Evolutionary conservation across 202 grass and related monocot genomes (phyloP), one percentile per base, ranked within the genome.

Genomic region (Dendrocalamus latiflorus): DNA sequence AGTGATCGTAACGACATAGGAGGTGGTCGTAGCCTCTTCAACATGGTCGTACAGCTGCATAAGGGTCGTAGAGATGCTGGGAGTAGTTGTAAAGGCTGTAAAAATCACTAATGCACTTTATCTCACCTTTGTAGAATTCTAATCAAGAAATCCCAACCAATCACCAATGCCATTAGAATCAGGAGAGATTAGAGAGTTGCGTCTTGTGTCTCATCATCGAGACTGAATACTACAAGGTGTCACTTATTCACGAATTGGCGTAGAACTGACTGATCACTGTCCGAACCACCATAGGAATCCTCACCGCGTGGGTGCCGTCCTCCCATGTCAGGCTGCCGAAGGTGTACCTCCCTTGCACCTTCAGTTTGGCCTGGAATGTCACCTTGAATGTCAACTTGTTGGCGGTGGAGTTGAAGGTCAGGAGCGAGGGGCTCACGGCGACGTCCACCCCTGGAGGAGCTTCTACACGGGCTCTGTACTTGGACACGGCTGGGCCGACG

Each of bases 241-340:
- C 77, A 36, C 41, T 38, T 37, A 49, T 21, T 94, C 80, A 98
- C 24, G 91, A 81, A 63, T 93, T 89, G n/a, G 70, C 83, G 43
- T 90, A 84, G 83, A 98, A 95, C 70, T 85, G 75, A 74, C 83
- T 84, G 42, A 90, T 84, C 59, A 95, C 38, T 7, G 83, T 87
- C 77, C 96, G 67, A 81, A 93, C 89, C 9, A 82, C 89, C 38
- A 98, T 69, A 21, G 96, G 96, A 20, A 93, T 95, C 77, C 88
- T 91, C 83, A 95, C 96, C 1, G 30, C 72, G 76, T 91, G 93
- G 39, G 83, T 25, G 21, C 87, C 85, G n/a, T 98, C 93, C 47
- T 95, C 85, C 93, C 93, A 98, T 48, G 90, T 91, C 49, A 98
- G 78, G 90, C 89, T 93, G 17, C 96, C 96, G 21, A 98, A 98